Evolutionary conservation across 2,329 filamentous ascomycete species (phyloP), one percentile per base, ranked within the genome.

Genomic region (Seiridium unicorne): DNA sequence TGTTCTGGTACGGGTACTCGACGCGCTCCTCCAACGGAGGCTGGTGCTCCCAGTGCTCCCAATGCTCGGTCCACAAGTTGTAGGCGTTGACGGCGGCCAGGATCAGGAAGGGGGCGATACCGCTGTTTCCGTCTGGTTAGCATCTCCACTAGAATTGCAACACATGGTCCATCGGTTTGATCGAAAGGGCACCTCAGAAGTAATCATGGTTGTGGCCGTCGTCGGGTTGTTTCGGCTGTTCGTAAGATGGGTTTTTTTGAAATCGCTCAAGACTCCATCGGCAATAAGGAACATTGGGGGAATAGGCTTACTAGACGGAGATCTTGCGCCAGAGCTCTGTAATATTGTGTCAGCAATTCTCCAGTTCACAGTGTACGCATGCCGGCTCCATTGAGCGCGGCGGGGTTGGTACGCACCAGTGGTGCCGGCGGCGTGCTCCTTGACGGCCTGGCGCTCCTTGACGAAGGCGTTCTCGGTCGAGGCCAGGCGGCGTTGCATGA

Each of bases 1-100:
- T 91, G 85, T 99, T 99, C 87, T 96, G 92, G 88, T 96, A 99
- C 62, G 93, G 82, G 81, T 98, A 99, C 83, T 98, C 92, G 72
- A 85, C 80, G 74, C 91, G 90, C 82, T 99, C 95, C 83, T 96
- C 92, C 69, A 94, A 83, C 67, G 95, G 91, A 62, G 90, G 87
- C 77, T 91, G 80, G 81, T 98, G 94, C 57, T 78, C 80, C 87
- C 90, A 92, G 85, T 99, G 95, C 80, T 96, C 91, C 94, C 94
- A 98, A 81, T 99, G 95, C 82, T 96, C 92, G 72, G 86, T 88
- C 92, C 93, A 99, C 65, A 97, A 88, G 74, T 89, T 88, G 77
- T 90, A 97, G 71, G 93, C 93, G 77, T 99, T 99, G 79, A 88
- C 81, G 67, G 79, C 76, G 62, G 90, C 88, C 67, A 93, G 80